Base-by-base conservation (phyloP, 805 yeast species). In the Yamadazyma akitaensis region DNA sequence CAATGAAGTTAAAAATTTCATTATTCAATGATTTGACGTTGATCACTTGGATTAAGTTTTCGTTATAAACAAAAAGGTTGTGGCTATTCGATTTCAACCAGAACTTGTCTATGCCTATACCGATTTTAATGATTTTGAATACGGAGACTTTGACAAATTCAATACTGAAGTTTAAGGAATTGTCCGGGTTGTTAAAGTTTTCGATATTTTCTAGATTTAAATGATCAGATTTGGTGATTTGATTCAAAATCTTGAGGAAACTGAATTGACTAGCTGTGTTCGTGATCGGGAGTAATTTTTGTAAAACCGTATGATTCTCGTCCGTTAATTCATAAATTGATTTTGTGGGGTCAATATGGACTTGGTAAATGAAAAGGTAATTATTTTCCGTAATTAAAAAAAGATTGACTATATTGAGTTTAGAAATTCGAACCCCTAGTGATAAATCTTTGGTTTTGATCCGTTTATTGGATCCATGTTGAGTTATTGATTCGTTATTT, bases 381-480 rank as follows among this genome's bases (percentile, higher is more conserved):
- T 69, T 67, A 7, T 51, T 47, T 25, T 66, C 55, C 1, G 82
- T 75, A 47, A 66, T 67, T 7, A 76, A 59, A 38, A 76, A 72
- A 46, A 76, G 57, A 42, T 67, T 64, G 5, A 56, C 46, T 13
- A 61, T 61, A 19, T 50, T 49, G 16, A 47, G 21, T 14, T 35
- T 36, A 10, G 45, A 25, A 33, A 42, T 28, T 14, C 33, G 35
- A 14, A 40, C 33, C 2, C 44, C 46, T 21, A 63, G 49, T 5
- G 66, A 58, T 14, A 63, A 53, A 33, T 62, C 57, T 28, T 75
- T 73, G 1, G 76, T 64, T 31, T 73, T 59, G 8, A 79, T 56
- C 19, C 62, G 55, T 21, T 54, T 39, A 57, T 81, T 81, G 8
- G 53, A 47, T 0, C 87, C 87, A 61, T 73, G 75, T 17, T 62